Base-by-base conservation (phyloP, 2,329 filamentous ascomycete species). In the Fusarium redolens region DNA sequence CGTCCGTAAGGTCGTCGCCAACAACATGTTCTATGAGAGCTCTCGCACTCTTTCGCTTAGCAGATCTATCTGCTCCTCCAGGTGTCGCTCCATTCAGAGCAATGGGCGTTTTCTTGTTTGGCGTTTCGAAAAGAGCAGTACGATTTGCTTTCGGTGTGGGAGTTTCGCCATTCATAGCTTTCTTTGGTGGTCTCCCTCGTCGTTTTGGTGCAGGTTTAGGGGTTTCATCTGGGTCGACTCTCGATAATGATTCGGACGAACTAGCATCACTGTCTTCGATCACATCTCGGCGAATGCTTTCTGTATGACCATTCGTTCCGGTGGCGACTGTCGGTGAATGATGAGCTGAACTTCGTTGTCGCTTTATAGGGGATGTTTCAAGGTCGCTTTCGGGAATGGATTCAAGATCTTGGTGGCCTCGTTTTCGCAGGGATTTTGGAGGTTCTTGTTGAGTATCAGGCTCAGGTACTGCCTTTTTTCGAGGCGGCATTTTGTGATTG, bases 31-130 rank as follows among this genome's bases (percentile, higher is more conserved):
- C 91, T 41, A 97, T 91, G 57, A 98, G 83, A 7, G 90, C 89
- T 57, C 91, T 88, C 28, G 92, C 93, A 80, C 93, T 97, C 85
- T 97, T 98, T 78, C 91, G 91, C 77, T 93, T 90, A 4, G 95
- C 96, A 9, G 95, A 98, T 54, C 93, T 91, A 82, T 98, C 94
- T 25, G 92, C 92, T 72, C 93, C 92, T 45, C 89, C 88, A 0
- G 93, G 92, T 2, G 92, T 94, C 38, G 83, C 78, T 11, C 81
- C 83, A 40, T 78, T 83, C 28, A 77, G 57, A 15, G 78, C 77
- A 28, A 74, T 52, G 0, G 71, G 76, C 7, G 75, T 67, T 61
- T 80, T 50, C 35, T 78, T 86, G 17, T 81, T 76, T 0, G 86
- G 85, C 0, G 86, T 87, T 52, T 79, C 76, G 11, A 82, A 78